Evolutionary conservation across 2,329 filamentous ascomycete species (phyloP), one percentile per base, ranked within the genome.

Genomic region (Xylariaceae sp.): DNA sequence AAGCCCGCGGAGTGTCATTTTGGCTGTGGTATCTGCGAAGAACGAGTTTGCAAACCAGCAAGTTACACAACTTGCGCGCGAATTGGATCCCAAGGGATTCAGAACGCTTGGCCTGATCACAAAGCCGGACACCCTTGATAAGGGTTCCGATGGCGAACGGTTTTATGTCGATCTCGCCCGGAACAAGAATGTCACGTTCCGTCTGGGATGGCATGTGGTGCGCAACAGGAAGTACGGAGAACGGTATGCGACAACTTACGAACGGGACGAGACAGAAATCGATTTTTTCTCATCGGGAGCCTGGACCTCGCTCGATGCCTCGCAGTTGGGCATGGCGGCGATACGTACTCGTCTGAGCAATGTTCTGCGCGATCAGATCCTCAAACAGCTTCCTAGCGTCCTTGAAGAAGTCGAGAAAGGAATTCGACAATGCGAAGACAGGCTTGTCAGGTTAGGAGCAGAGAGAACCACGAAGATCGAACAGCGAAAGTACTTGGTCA

Each of bases 31-130:
- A 0, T 73, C 71, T 0, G 76, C 75, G 1, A 73, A 72, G 30
- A 69, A 66, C 29, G 74, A 84, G 34, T 72, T 72, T 49, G 73
- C 74, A 12, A 71, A 78, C 19, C 80, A 86, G 51, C 63, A 68
- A 13, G 71, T 85, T 4, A 61, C 76, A 0, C 63, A 71, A 9
- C 51, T 68, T 37, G 65, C 74, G n/a, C 67, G 73, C 3, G 37
- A 38, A 11, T 24, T 46, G 4, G 39, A 52, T 34, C 49, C 57
- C 12, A 46, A 64, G 7, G 66, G 68, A 7, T 34, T 46, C 3
- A 65, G 72, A 12, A 75, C 72, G 2, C 49, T 76, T 1, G 71
- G 71, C 2, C 44, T 76, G 42, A 68, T 75, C 47, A 75, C 72
- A 1, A 74, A 74, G 48, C 68, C 69, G 2, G 72, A 75, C 37